Conservation (phyloP, 2,329 filamentous ascomycete species). For the Arthrobotrys conoides region DNA sequence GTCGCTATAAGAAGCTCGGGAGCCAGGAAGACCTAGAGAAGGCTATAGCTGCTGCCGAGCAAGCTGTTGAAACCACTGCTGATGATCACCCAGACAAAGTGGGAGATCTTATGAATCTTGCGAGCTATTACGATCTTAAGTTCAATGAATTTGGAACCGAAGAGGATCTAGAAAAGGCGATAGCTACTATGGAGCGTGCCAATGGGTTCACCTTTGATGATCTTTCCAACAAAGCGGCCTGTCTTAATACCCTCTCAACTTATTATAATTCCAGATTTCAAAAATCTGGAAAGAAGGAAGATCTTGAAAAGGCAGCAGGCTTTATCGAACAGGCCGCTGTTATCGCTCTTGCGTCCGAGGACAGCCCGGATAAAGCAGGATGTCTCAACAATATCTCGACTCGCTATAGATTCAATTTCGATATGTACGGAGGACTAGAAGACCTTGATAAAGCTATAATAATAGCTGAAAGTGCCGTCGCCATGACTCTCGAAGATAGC, state of each 20-base stretch:
- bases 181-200: too few relatives aligned
- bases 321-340: background rate
- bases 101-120: too few relatives aligned
- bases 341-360: constrained; percentile 4
- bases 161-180: too few relatives aligned
- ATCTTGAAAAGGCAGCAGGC: constrained; percentile 5
- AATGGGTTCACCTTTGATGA: too few relatives aligned
- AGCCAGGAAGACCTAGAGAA: constrained; percentile 17
- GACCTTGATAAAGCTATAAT: constrained; percentile 12
- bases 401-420: constrained; percentile 14
- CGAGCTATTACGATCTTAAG: background rate
- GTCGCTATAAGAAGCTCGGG: background rate
- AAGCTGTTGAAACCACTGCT: background rate
- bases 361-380: background rate
- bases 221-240: too few relatives aligned
- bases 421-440: background rate
- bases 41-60: background rate
- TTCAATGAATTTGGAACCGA: too few relatives aligned
- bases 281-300: background rate
- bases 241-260: background rate
- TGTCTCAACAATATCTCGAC: background rate
- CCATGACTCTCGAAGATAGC: background rate
- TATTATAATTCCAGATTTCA: background rate
- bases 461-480: background rate
- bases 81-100: background rate